Base-by-base conservation (phyloP, 108 stramenopile species). In the Discostella stelligeroides region DNA sequence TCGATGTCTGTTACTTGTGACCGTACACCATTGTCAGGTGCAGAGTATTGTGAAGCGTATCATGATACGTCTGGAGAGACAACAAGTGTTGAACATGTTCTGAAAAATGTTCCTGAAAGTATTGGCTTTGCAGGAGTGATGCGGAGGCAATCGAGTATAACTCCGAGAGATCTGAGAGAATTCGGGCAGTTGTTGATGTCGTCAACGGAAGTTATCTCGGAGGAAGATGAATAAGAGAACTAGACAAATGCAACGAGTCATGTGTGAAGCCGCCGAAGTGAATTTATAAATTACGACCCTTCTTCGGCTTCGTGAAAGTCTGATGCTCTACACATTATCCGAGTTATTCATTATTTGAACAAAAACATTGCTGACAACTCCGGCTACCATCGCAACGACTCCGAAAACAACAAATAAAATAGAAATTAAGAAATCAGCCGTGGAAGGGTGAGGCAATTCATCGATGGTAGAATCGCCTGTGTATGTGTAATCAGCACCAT, bases 381-480 rank as follows among this genome's bases (percentile, higher is more conserved):
- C 92, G 17, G 83, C 89, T 1, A 87, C 67, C 13, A 75, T 68
- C 2, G 87, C 85, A 49, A 91, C 63, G 7, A 74, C 25, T 37
- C 92, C 92, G 82, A 93, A 91, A 5, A 82, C 15, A 17, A 93
- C 67, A 56, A 93, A 90, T 45, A 93, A 88, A 3, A 91, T 80
- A 17, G 76, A 71, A 28, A 89, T 65, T 54, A 43, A 68, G 23
- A 71, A 88, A 60, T 90, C 88, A 17, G 70, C 45, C 25, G 68
- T 85, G 5, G 70, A 61, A 20, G 92, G 85, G 51, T 54, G 17
- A 11, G 73, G 73, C 27, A 79, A 60, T 18, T 59, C 67, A 28
- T 74, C 75, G 13, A 37, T 64, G 0, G 29, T 27, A 0, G 61
- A 63, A 2, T 49, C 48, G 4, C 45, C 76, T 40, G 62, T 21